Base-by-base conservation (phyloP, 805 yeast species). In the Starmera amethionina region DNA sequence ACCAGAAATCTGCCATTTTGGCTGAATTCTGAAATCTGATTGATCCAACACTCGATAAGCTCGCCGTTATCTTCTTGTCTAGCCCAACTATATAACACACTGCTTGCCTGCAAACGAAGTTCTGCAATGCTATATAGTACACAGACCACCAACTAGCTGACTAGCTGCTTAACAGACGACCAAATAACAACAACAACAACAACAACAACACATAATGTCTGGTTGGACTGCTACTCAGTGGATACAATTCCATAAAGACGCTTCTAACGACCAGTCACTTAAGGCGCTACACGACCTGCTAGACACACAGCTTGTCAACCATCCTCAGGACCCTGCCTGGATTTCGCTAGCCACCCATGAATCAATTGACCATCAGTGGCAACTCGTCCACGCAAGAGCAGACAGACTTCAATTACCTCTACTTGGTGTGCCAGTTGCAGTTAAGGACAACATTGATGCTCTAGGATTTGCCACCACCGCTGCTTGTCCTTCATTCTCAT, bases 351-450 rank as follows among this genome's bases (percentile, higher is more conserved):
- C 83, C 3, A 55, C 83, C 4, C 62, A 63, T 27, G 81, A 75
- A n/a, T 73, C 75, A 48, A 61, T 90, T 38, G 50, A 56, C 32
- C 82, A 79, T 48, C 97, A 90, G 62, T 86, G 95, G 88, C 70
- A 70, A 38, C 74, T 78, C 32, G 65, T 89, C 35, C 86, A 81
- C 54, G 72, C 84, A 13, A 73, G 72, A 53, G 62, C 73, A 16
- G 57, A 76, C 55, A 81, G 75, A 51, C 46, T 54, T n/a, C 43
- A 56, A 0, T 62, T 84, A 34, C 85, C 87, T 13, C 70, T 90
- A 25, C 90, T 79, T 55, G 97, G 97, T 60, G 97, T 93, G 4
- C 98, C 98, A 1, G 73, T 87, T 35, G 98, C 96, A 13, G 76
- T 90, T 36, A 90, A 90, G 60, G 98, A 90, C 62, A 90, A 93